These are phyloP conservation scores for Psidium guajava DNA, from an alignment of 345 rosid genomes.

Conservation along the genomic window DNA sequence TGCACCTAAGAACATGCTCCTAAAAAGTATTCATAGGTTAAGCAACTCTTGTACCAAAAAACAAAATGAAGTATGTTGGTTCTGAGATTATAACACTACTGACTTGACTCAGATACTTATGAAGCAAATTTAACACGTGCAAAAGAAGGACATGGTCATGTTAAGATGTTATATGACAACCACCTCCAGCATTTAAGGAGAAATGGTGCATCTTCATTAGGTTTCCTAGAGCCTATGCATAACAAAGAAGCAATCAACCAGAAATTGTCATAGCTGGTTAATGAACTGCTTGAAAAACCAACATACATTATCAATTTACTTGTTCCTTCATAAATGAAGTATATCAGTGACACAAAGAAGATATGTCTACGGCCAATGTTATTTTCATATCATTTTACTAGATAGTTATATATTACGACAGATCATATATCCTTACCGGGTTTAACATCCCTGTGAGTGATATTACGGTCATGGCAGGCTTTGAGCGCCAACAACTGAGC, in stretches of 20 bases:
- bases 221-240: neutral
- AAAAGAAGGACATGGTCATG: neutral
- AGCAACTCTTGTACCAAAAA: neutral
- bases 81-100: neutral
- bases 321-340: neutral
- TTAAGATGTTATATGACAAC: neutral
- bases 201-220: neutral
- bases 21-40: neutral
- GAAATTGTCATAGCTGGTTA: neutral
- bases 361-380: neutral
- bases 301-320: neutral
- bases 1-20: neutral
- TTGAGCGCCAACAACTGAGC: constrained; percentile 73
- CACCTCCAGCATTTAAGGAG: neutral
- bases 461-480: constrained; percentile 88
- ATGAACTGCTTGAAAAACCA: neutral
- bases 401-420: neutral
- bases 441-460: constrained; percentile 93
- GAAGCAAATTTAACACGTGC: neutral
- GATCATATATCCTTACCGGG: constrained; percentile 46
- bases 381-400: neutral
- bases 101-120: neutral
- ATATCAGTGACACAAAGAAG: neutral
- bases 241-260: neutral
- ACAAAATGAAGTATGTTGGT: neutral